Evolutionary conservation across 1,139 yeast genomes (phyloP), one percentile per base, ranked within the genome.

Genomic region (Kodamaea arcana): DNA sequence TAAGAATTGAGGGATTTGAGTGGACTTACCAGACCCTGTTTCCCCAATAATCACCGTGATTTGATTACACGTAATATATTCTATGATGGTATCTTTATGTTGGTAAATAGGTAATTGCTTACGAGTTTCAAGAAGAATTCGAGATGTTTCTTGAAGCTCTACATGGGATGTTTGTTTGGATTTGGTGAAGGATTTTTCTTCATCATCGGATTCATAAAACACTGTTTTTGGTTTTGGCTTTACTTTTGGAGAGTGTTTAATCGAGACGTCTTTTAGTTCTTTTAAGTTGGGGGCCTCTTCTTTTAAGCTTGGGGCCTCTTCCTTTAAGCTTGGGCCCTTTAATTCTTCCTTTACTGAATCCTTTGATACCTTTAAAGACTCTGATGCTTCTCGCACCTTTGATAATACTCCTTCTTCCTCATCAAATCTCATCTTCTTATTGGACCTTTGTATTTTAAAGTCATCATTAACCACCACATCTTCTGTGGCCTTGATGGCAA

Each of bases 11-110:
- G 98, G 98, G 18, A 92, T 85, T 60, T 92, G 98, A 0, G 98
- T 92, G 3, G 98, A 92, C 56, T 92, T 92, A 65, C 98, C 98
- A 6, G 96, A 87, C 58, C 98, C 98, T 0, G 98, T 92, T 48
- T 92, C 97, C 58, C 98, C 98, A 52, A 92, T 83, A 10, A 92
- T 68, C 4, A 92, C 78, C 0, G 90, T 79, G 4, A 87, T 94
- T 42, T 74, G 80, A 48, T 82, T 75, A 9, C 62, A 46, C 9
- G 58, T 40, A 3, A 92, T 57, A 44, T 79, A 76, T 11, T 72
- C 63, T 40, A 83, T 52, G 17, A 92, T 75, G 36, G 76, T 74
- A 30, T 75, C 78, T 48, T 78, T 76, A 44, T 87, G 88, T 44
- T 75, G 80, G 55, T 72, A 87, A 24, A 90, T 84, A 0, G 97